Conservation (phyloP, 768 basidiomycete species). For the Leccinellum luteum region DNA sequence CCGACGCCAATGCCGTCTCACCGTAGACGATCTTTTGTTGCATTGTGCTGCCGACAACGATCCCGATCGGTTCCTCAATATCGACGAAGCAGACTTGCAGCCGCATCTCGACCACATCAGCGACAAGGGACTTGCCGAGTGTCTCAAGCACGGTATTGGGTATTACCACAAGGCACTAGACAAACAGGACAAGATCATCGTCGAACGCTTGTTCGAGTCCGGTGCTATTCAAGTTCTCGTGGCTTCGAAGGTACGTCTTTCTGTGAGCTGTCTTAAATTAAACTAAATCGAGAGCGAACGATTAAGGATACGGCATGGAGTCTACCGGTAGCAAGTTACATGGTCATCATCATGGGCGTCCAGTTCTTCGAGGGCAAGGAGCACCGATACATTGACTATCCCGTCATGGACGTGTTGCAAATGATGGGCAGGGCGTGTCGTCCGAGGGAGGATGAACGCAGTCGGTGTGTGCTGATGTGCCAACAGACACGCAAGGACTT, state of each 20-base stretch:
- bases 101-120: conserved; percentile 84
- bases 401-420: conserved; percentile 96
- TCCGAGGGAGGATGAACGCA: conserved; percentile 81
- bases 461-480: conserved; percentile 95
- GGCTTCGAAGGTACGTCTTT: conserved; percentile 72
- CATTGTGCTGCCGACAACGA: conserved; percentile 89
- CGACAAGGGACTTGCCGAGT: conserved; percentile 75
- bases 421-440: conserved; percentile 99
- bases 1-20: conserved; percentile 89
- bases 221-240: conserved; percentile 95
- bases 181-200: conserved; percentile 91
- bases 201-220: conserved; percentile 87
- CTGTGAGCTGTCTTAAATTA: neutral
- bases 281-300: neutral
- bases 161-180: conserved; percentile 94
- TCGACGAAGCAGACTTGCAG: conserved; percentile 76
- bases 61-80: conserved; percentile 83
- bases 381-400: conserved; percentile 96
- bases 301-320: conserved; percentile 94
- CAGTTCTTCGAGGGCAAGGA: conserved; percentile 96
- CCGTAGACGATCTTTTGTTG: conserved; percentile 85
- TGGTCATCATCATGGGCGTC: conserved; percentile 99
- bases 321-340: conserved; percentile 89
- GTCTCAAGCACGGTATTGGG: conserved; percentile 85
- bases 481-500: conserved; percentile 98